Evolutionary conservation across 2,329 filamentous ascomycete genomes (phyloP).

Genomic region (Botryosphaeria dothidea): DNA sequence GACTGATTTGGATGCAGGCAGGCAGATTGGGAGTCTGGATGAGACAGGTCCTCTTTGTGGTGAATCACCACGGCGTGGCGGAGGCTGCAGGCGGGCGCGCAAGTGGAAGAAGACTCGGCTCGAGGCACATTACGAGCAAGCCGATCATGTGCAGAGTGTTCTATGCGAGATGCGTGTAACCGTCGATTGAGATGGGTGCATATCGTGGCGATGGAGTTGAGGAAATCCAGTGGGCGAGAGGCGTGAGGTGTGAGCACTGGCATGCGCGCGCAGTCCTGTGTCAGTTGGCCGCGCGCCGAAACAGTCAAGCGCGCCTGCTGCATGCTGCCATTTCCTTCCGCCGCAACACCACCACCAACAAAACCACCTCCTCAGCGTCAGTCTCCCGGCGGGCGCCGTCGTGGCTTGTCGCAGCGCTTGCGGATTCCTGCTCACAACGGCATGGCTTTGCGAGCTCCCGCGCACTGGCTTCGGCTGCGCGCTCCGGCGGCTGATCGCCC

Average conservation of each 20-base stretch:
- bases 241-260: background rate
- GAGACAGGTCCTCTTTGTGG: constrained; percentile 4
- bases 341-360: background rate
- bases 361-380: background rate
- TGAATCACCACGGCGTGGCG: background rate
- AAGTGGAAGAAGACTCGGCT: background rate
- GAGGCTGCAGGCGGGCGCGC: constrained; percentile 3
- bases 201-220: background rate
- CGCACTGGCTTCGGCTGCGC: background rate
- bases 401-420: background rate
- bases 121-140: background rate
- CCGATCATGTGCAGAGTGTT: background rate
- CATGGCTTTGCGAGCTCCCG: background rate
- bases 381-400: background rate
- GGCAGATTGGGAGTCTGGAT: background rate
- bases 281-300: too few relatives aligned
- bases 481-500: background rate
- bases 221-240: background rate
- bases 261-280: too few relatives aligned
- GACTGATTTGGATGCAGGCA: background rate
- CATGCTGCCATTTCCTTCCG: too few relatives aligned
- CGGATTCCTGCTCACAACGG: background rate
- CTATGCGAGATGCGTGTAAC: constrained; percentile 12
- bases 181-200: background rate
- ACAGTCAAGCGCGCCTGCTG: too few relatives aligned